Evolutionary conservation across 495 filamentous ascomycete genomes (phyloP), one percentile per base, ranked within the genome.

Genomic region (Lophiotrema nucula): DNA sequence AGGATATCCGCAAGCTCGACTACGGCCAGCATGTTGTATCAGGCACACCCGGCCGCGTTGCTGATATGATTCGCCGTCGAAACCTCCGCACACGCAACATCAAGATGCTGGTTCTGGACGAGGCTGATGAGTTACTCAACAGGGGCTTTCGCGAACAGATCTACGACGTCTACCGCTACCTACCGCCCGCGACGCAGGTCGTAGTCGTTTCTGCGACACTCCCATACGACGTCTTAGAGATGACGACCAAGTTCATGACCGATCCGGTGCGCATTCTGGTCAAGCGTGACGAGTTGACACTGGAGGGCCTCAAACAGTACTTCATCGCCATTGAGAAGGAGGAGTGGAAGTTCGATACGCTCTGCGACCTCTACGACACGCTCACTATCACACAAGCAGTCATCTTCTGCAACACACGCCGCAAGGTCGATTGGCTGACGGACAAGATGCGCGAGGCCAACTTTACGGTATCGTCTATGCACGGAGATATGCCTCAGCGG

Each of bases 281-380:
- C 78, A 98, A 98, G 88, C 92, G 93, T 81, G 95, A 91, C 72
- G 93, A 98, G 74, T 83, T 98, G 74, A 98, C 93, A 65, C 88
- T 98, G 51, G 93, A 98, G 77, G 93, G 93, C 84, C 87, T 98
- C 71, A 98, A 98, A 84, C 93, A 98, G 71, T 98, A 95, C 83
- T 98, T 95, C 81, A 98, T 98, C 74, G 93, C 93, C 57, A 93
- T 98, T 47, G 93, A 98, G 81, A 97, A 98, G 83, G 93, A 98
- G 73, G 93, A 97, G 69, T 98, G 95, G 95, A 98, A 98, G 79
- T 87, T 98, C 61, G 93, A 98, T 76, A 98, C 93, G 42, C 90
- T 98, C 26, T 97, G 89, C 70, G 93, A 98, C 76, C 79, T 98
- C 55, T 98, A 98, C 82, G 93, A 98, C 75, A 98, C 93, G 27